A percentile compares a stretch with the other conserved stretches of the same genome.
Evolutionary conservation across 2,329 filamentous ascomycete species (phyloP).

Genomic region (Neopestalotiopsis clavispora): DNA sequence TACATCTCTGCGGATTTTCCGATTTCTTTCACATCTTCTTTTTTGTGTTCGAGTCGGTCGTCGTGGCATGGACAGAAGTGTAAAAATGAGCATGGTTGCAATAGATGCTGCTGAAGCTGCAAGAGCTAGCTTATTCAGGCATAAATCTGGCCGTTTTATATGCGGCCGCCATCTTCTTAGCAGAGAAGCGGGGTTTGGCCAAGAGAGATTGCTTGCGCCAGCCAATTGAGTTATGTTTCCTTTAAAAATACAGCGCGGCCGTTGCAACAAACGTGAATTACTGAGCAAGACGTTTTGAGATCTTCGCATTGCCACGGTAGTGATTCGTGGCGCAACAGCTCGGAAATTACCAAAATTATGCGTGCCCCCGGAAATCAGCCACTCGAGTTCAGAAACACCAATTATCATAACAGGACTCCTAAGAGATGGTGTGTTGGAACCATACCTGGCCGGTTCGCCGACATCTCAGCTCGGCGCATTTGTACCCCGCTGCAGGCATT

Average conservation of each 20-base stretch:
- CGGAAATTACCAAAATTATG: neutral
- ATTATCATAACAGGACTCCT: neutral
- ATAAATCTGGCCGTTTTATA: neutral
- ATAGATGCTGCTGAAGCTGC: neutral
- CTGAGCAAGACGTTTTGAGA: neutral
- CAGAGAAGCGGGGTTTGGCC: neutral
- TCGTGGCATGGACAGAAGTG: constrained; percentile 9
- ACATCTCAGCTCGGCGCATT: too few species aligned
- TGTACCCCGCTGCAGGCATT: too few species aligned
- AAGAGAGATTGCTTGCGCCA: neutral
- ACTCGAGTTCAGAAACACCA: neutral
- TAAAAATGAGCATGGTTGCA: neutral
- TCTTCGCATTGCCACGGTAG: neutral
- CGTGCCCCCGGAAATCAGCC: neutral
- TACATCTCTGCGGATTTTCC: too few species aligned
- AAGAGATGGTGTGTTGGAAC: too few species aligned
- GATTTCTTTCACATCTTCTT: too few species aligned
- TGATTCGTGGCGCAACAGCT: neutral
- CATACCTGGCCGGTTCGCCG: too few species aligned
- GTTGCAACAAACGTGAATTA: too few species aligned
- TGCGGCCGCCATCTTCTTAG: neutral
- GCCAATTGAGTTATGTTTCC: too few species aligned
- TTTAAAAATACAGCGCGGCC: neutral
- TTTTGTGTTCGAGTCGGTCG: constrained; percentile 5
- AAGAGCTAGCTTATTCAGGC: neutral